Evolutionary conservation across 1,139 yeast genomes (phyloP).

Genomic region (Pichia sp.): DNA sequence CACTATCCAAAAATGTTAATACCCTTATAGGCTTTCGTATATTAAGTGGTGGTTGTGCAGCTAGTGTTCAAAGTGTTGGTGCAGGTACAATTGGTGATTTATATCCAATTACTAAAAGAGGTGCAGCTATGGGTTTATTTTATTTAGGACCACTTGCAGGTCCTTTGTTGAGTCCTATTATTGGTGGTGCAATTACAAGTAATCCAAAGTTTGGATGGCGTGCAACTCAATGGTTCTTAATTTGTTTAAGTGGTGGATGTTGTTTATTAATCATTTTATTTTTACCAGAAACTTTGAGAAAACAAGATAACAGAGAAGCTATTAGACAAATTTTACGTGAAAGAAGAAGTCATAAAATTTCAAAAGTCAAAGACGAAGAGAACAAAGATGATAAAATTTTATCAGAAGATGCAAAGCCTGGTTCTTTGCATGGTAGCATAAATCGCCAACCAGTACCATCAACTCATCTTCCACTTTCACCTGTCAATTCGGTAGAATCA

Average conservation of each 20-base stretch:
- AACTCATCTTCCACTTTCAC: neutral
- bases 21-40: slow-evolving; percentile 64
- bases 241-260: slow-evolving; percentile 56
- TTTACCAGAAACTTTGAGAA: slow-evolving; percentile 72
- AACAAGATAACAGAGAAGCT: slow-evolving; percentile 45
- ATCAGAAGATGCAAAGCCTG: neutral
- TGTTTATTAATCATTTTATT: slow-evolving; percentile 44
- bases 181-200: slow-evolving; percentile 67
- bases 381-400: slow-evolving; percentile 1
- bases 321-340: slow-evolving; percentile 39
- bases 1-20: slow-evolving; percentile 56
- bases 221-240: slow-evolving; percentile 83
- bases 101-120: slow-evolving; percentile 62
- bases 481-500: slow-evolving; percentile 7
- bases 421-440: neutral
- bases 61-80: slow-evolving; percentile 84
- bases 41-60: slow-evolving; percentile 74
- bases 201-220: slow-evolving; percentile 73
- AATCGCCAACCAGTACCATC: neutral
- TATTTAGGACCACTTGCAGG: slow-evolving; percentile 81
- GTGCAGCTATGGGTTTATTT: slow-evolving; percentile 73
- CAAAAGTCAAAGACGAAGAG: slow-evolving; percentile 11
- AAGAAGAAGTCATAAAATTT: slow-evolving; percentile 22
- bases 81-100: slow-evolving; percentile 84
- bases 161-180: slow-evolving; percentile 72